Conservation (phyloP, 169 alveolate genomes). For the Babesia bigemina region DNA sequence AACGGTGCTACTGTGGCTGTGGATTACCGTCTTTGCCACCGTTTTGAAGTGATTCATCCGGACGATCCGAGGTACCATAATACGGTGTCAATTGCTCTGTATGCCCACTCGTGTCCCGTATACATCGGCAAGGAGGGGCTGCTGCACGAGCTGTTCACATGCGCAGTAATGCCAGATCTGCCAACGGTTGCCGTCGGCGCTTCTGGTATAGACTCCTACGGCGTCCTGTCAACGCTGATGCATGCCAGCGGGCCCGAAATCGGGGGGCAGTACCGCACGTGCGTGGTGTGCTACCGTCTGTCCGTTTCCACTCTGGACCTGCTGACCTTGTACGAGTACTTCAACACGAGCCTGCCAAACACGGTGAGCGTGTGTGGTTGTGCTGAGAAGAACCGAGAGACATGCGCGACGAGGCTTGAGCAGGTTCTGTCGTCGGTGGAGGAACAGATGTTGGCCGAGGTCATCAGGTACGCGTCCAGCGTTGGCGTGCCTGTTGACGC, state of each 20-base stretch:
- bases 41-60: background rate
- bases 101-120: slow-evolving; percentile 8
- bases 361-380: slow-evolving; percentile 36
- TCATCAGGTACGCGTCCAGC: slow-evolving; percentile 14
- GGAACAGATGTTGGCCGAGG: slow-evolving; percentile 16
- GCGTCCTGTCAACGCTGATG: slow-evolving; percentile 28
- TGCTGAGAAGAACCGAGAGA: slow-evolving; percentile 12
- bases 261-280: background rate
- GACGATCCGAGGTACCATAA: slow-evolving; percentile 6
- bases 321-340: slow-evolving; percentile 28
- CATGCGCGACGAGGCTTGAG: background rate
- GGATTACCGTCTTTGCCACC: background rate
- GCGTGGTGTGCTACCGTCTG: slow-evolving; percentile 52
- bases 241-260: background rate
- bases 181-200: background rate
- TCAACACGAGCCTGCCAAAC: slow-evolving; percentile 11
- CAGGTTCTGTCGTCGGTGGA: slow-evolving; percentile 7
- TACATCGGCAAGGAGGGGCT: background rate
- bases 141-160: slow-evolving; percentile 10
- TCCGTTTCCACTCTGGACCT: slow-evolving; percentile 24
- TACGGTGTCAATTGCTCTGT: background rate
- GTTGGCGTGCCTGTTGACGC: background rate
- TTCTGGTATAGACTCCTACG: background rate
- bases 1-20: background rate
- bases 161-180: background rate